phyloP scores from a whole-genome alignment of 192 early-diverging fungal genomes.

The Entomortierella chlamydospora region DNA sequence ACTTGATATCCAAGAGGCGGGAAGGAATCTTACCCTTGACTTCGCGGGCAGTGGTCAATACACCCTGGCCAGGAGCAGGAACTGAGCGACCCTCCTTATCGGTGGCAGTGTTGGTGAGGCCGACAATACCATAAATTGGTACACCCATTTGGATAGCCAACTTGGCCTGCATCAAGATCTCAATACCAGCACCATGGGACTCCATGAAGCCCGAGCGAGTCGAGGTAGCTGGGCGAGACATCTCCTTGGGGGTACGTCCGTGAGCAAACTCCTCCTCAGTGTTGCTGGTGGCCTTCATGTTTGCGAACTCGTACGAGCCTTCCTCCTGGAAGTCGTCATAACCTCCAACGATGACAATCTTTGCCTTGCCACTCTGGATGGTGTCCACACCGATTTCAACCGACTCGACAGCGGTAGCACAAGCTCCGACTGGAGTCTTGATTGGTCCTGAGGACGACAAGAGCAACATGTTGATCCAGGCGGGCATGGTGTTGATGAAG shows the following conservation, averaged over 20 bases:
- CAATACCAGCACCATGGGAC: conserved; percentile 88
- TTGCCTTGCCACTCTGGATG: conserved; percentile 90
- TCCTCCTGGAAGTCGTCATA: conserved; percentile 96
- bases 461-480: conserved; percentile 97
- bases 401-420: conserved; percentile 91
- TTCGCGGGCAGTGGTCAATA: conserved; percentile 92
- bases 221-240: conserved; percentile 90
- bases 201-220: conserved; percentile 96
- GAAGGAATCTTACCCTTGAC: conserved; percentile 59
- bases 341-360: conserved; percentile 92
- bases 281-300: conserved; percentile 96
- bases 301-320: conserved; percentile 93
- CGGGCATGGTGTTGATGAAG: conserved; percentile 95
- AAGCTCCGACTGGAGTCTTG: conserved; percentile 93
- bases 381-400: conserved; percentile 93
- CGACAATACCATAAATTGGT: conserved; percentile 93
- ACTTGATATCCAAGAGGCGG: conserved; percentile 83
- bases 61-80: conserved; percentile 95
- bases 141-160: conserved; percentile 93
- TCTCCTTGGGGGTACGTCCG: conserved; percentile 89
- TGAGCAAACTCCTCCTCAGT: conserved; percentile 83
- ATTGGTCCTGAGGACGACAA: conserved; percentile 94
- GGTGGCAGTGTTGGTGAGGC: conserved; percentile 87
- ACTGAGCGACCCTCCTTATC: conserved; percentile 96
- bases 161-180: conserved; percentile 89